phyloP scores from a whole-genome alignment of 2,329 filamentous ascomycete species.

The Saccharata proteae region DNA sequence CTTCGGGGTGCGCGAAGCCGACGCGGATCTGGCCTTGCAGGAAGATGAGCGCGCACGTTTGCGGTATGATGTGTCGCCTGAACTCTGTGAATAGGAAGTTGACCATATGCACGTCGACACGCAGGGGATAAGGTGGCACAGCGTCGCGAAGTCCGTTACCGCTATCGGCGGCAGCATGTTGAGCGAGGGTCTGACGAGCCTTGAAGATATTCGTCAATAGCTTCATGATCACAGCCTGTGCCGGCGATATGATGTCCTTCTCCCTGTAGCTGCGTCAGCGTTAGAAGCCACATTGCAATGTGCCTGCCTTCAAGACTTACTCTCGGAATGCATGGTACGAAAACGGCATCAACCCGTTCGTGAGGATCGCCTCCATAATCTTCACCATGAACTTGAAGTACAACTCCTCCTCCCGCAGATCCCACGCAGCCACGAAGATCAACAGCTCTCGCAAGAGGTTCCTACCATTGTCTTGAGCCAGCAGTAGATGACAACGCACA shows the following conservation, averaged over 20 bases:
- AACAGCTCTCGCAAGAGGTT: constrained; percentile 82
- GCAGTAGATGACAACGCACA: constrained; percentile 75
- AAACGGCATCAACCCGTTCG: constrained; percentile 80
- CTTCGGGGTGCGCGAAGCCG: constrained; percentile 61
- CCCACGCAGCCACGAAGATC: constrained; percentile 96
- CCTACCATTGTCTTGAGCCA: constrained; percentile 81
- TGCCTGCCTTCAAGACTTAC: no score
- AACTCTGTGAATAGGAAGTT: constrained; percentile 92
- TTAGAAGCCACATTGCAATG: neutral
- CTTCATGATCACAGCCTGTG: constrained; percentile 84
- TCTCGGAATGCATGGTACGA: constrained; percentile 86
- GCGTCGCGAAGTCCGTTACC: constrained; percentile 33
- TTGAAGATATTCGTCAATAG: constrained; percentile 85
- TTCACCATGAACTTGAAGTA: constrained; percentile 96
- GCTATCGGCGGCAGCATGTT: constrained; percentile 12
- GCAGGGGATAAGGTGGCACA: constrained; percentile 18
- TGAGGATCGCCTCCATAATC: constrained; percentile 85
- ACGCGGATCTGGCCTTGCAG: constrained; percentile 82
- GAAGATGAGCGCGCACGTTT: constrained; percentile 88
- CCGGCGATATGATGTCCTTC: constrained; percentile 92
- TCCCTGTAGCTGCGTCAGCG: constrained; percentile 31
- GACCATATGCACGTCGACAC: constrained; percentile 52
- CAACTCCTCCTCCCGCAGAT: constrained; percentile 81
- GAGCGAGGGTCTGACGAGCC: constrained; percentile 34
- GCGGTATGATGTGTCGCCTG: constrained; percentile 81